Evolutionary conservation across 768 basidiomycete genomes (phyloP).

Genomic region (Pulveroboletus sp.): DNA sequence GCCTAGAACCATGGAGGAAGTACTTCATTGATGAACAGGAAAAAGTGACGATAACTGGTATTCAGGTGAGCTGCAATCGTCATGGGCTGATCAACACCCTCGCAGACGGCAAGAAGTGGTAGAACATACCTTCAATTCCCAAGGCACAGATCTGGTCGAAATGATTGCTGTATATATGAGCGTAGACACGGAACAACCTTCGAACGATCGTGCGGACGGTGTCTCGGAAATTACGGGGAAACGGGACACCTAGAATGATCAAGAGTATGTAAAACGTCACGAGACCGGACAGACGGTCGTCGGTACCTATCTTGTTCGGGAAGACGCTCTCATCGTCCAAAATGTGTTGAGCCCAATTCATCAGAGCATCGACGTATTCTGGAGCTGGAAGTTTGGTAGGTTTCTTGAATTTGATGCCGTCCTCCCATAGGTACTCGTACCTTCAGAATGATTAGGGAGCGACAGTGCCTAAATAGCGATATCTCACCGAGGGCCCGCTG

Average conservation of each 20-base stretch:
- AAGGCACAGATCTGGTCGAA: slow-evolving; percentile 98
- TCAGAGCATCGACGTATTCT: slow-evolving; percentile 94
- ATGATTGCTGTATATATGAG: slow-evolving; percentile 98
- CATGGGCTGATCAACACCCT: slow-evolving; percentile 1
- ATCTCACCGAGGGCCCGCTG: slow-evolving; percentile 83
- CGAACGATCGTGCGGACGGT: slow-evolving; percentile 90
- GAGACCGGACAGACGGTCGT: not conserved
- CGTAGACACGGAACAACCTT: slow-evolving; percentile 93
- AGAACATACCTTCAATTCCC: slow-evolving; percentile 84
- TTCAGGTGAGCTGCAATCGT: slow-evolving; percentile 85
- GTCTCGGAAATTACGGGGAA: slow-evolving; percentile 84
- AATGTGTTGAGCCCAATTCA: slow-evolving; percentile 96
- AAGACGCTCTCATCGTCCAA: slow-evolving; percentile 91
- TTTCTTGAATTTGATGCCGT: slow-evolving; percentile 79
- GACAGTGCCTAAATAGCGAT: not conserved
- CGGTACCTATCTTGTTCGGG: slow-evolving; percentile 88
- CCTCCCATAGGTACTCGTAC: slow-evolving; percentile 95
- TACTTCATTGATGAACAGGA: slow-evolving; percentile 95
- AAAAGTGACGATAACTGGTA: slow-evolving; percentile 97
- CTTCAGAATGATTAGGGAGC: slow-evolving; percentile 38
- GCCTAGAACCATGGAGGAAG: slow-evolving; percentile 14
- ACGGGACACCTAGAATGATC: slow-evolving; percentile 66
- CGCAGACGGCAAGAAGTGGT: not conserved
- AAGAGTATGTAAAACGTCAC: slow-evolving; percentile 3
- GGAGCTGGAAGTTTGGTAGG: slow-evolving; percentile 94